Evolutionary conservation across 2,329 filamentous ascomycete species (phyloP), one percentile per base, ranked within the genome.

Genomic region (Cladosporium sp.): DNA sequence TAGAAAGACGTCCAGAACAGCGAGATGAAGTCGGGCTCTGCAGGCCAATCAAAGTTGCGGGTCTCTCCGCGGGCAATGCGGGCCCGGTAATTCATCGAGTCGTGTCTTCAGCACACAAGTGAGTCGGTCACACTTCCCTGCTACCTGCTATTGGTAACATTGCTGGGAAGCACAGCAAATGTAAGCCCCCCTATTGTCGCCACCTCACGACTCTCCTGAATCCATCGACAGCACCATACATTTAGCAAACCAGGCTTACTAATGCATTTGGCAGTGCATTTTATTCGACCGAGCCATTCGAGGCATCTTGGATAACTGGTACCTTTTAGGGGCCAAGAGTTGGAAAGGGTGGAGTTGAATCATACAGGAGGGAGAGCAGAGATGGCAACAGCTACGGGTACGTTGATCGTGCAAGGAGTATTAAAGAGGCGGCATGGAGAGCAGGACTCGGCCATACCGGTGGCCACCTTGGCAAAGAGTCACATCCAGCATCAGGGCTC

Each of bases 311-410:
- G 36, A 49, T 36, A 37, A 39, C 19, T 47, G 30, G 14, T 47
- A 30, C 43, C 30, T 49, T 39, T 37, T 25, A 45, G 39, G 42
- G 54, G 15, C 42, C 15, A 56, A 37, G 42, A 56, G 42, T 40
- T 49, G 54, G 54, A 56, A 39, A 56, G 54, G n/a, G 42, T 36
- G 30, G 22, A 56, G n/a, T 9, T 39, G 30, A 56, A 5, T 25
- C 12, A 49, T 20, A 17, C 54, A 52, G 57, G 51, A 40, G 49
- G 52, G 59, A 52, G 63, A 61, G 54, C 52, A 59, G 60, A 56
- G 25, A 65, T 65, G 64, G 64, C 64, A 36, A 65, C 64, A 60
- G 60, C 64, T 55, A 61, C 61, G 56, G 64, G 64, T 65, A 61
- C 59, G 54, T 56, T 49, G 42, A 25, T 39, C 19, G 19, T 56